Conservation (phyloP, 345 rosid species). For the Lagerstroemia speciosa region DNA sequence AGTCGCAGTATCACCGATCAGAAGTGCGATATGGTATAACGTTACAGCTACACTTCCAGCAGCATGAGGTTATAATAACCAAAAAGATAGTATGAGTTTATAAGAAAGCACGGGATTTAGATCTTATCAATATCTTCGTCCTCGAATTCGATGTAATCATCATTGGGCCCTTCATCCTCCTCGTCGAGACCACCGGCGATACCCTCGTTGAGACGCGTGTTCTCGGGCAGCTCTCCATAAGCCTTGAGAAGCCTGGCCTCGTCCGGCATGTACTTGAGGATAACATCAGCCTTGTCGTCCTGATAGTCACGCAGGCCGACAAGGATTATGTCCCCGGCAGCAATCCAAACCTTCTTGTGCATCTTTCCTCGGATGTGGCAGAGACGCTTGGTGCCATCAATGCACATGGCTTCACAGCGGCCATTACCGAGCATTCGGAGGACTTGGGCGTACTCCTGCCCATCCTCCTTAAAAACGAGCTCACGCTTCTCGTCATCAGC, state of each 20-base stretch:
- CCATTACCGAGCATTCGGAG: conserved; percentile 46
- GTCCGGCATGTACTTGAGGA: conserved; percentile 39
- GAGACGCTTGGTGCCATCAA: conserved; percentile 40
- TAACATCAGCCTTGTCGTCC: conserved; percentile 49
- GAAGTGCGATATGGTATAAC: not conserved
- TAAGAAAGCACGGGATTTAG: not conserved
- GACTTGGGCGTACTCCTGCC: conserved; percentile 42
- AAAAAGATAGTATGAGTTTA: not conserved
- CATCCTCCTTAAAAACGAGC: conserved; percentile 49
- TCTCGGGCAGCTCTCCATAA: conserved; percentile 31
- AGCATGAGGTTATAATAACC: not conserved
- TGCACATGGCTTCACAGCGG: conserved; percentile 43
- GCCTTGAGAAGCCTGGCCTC: conserved; percentile 47
- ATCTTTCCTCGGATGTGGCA: conserved; percentile 51
- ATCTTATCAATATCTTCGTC: conserved; percentile 46
- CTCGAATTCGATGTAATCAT: conserved; percentile 40
- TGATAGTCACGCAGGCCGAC: conserved; percentile 44
- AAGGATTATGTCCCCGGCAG: conserved; percentile 38
- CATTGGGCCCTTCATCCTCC: conserved; percentile 30
- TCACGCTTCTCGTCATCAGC: conserved; percentile 48
- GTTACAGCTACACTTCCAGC: not conserved
- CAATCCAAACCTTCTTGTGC: conserved; percentile 53
- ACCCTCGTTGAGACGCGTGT: conserved; percentile 27
- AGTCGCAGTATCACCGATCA: not conserved
- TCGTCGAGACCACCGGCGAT: conserved; percentile 32